Evolutionary conservation across 106 monocot species (phyloP).

Genomic region (Dioscorea dumetorum): DNA sequence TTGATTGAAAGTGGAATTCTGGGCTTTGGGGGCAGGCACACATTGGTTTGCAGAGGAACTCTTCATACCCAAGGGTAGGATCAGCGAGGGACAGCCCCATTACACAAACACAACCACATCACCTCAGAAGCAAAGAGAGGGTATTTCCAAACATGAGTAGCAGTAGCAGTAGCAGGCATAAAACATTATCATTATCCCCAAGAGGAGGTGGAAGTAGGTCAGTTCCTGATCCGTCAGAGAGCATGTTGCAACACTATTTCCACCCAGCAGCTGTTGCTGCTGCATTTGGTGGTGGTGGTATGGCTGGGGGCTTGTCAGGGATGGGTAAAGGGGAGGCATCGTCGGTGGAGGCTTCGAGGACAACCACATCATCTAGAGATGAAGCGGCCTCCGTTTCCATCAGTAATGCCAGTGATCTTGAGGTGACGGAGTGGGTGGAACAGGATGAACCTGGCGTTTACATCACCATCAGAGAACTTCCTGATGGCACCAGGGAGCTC

Average conservation of each 20-base stretch:
- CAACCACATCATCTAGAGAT: conserved; percentile 71
- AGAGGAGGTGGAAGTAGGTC: conserved; percentile 14
- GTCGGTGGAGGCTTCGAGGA: conserved; percentile 51
- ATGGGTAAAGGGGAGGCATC: conserved; percentile 19
- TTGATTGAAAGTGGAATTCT: not conserved
- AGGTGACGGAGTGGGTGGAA: conserved; percentile 90
- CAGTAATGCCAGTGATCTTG: conserved; percentile 73
- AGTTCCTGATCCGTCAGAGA: conserved; percentile 68
- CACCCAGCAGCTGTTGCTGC: conserved; percentile 10
- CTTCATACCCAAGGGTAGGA: conserved; percentile 61
- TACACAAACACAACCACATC: conserved; percentile 11
- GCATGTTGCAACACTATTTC: conserved; percentile 46
- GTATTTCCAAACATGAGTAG: not conserved
- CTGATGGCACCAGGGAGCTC: conserved; percentile 85
- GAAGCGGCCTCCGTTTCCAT: conserved; percentile 56
- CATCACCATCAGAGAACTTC: conserved; percentile 72
- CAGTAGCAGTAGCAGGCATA: conserved; percentile 2
- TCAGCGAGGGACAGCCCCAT: conserved; percentile 69
- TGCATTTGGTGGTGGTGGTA: not conserved
- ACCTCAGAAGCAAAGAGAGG: not conserved
- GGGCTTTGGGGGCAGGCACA: not conserved
- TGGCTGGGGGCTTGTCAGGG: not conserved
- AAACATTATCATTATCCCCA: conserved; percentile 10
- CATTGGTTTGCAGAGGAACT: conserved; percentile 55
- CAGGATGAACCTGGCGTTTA: conserved; percentile 92